Evolutionary conservation across 2,329 filamentous ascomycete species (phyloP), one percentile per base, ranked within the genome.

Genomic region (Penicillium vulpinum): DNA sequence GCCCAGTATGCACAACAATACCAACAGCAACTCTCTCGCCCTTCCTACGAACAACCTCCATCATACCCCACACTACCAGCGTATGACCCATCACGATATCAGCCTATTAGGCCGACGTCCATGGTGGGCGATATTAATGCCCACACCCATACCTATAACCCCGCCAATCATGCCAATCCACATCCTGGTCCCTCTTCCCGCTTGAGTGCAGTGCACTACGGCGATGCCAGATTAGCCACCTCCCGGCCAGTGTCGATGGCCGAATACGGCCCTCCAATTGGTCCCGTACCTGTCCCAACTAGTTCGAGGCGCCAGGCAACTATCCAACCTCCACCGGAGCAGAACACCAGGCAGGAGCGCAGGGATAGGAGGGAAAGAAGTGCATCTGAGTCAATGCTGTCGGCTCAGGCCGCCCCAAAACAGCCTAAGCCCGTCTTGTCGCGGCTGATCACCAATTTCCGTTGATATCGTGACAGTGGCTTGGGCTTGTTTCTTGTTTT

Each of bases 31-130:
- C 56, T 47, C 45, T 58, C 48, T 38, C 64, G 60, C 50, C 39
- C 59, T 28, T 67, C 64, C 13, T 51, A 62, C 38, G 61, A 64
- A 24, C 66, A 66, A n/a, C 68, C 70, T 5, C 70, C 69, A 1
- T 54, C 62, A 45, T 71, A 73, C 46, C 65, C 65, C 40, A 51
- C 57, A 28, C 38, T 73, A 15, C 68, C 72, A 26, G 61, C 65
- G 22, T 75, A 75, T 55, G 69, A 75, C 44, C 73, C 73, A 1
- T 74, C 72, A 16, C 64, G 61, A 36, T 75, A 74, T 50, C 62
- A 64, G 36, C 61, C 65, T 16, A 57, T 62, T 16, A 55, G 57
- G 15, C 60, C 62, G 13, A 59, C 50, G 0, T 62, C 62, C 7
- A 60, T 51, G 33, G 46, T 21, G 28, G 29, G 24, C 24, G 35